Evolutionary conservation across 192 early-diverging fungal species (phyloP).

Genomic region (Cetraspora pellucida): DNA sequence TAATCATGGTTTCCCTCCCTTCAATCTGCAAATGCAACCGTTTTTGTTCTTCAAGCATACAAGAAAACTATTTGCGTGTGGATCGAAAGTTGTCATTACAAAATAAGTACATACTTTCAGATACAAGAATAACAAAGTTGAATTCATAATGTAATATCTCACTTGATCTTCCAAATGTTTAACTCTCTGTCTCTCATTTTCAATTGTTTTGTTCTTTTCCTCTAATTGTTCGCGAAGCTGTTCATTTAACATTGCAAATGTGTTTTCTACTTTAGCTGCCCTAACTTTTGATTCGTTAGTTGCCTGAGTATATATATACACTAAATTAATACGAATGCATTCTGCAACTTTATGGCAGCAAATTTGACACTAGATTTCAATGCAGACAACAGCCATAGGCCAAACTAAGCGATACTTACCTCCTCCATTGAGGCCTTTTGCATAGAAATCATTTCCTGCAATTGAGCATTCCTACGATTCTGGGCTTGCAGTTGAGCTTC

Average conservation of each 20-base stretch:
- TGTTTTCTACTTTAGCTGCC: conserved; percentile 34
- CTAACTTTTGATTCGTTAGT: conserved; percentile 11
- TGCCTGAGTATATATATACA: background rate
- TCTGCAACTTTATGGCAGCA: background rate
- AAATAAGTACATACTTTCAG: background rate
- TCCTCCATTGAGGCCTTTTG: conserved; percentile 36
- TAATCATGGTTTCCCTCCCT: conserved; percentile 19
- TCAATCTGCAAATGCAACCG: conserved; percentile 24
- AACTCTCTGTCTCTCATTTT: conserved; percentile 39
- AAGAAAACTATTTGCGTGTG: background rate
- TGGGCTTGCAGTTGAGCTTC: conserved; percentile 42
- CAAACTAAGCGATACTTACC: background rate
- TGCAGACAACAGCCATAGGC: background rate
- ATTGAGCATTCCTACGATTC: conserved; percentile 40
- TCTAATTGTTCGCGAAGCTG: conserved; percentile 43
- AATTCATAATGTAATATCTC: no score
- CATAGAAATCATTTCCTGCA: conserved; percentile 41
- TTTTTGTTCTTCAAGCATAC: conserved; percentile 26
- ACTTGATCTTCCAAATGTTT: conserved; percentile 31
- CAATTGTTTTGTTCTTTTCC: conserved; percentile 37
- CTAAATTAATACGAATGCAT: background rate
- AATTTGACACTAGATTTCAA: no score
- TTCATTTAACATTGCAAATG: conserved; percentile 41
- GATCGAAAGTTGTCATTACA: background rate
- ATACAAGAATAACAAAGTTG: no score